Evolutionary conservation across 345 rosid genomes (phyloP), one percentile per base, ranked within the genome.

Genomic region (Pugionium cornutum): DNA sequence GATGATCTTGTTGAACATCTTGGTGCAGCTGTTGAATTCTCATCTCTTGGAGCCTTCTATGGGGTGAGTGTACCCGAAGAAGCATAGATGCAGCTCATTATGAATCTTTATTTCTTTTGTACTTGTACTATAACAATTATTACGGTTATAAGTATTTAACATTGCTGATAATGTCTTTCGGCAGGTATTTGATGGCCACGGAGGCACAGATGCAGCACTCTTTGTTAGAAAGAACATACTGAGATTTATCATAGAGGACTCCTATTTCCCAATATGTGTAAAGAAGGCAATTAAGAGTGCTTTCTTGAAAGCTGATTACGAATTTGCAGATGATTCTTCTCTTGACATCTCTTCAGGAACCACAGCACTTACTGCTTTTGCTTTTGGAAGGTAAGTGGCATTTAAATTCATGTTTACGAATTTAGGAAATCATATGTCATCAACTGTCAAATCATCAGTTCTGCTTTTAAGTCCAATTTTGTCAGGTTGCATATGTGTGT

Each of bases 161-260:
- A 25, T 49, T 62, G 31, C 49, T 62, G 47, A 35, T 72, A 8
- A 40, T 66, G 35, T 67, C 6, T 44, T 71, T 75, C 71, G 53
- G 45, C 83, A 94, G 97, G 97, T 90, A 25, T 94, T 94, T 81
- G 97, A 94, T 61, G 99, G 99, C 57, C 99, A 94, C 11, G 99
- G 97, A 52, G 99, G 99, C 40, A 85, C 85, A 3, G 97, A 94
- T 80, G 99, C 97, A 34, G 92, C 99, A 37, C 69, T 73, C 43
- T 94, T 88, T 78, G 83, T 88, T 66, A 79, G 88, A 66, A 78
- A 82, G 32, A 86, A 86, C 62, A 83, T 92, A 58, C 83, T 92
- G 44, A 82, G 78, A 52, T 85, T 81, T 78, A 88, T 92, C 67
- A 68, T 83, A 64, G 97, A 86, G 66, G 96, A 92, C 79, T 78